Conservation (phyloP, 768 basidiomycete genomes). For the Leccinum incarnatum region DNA sequence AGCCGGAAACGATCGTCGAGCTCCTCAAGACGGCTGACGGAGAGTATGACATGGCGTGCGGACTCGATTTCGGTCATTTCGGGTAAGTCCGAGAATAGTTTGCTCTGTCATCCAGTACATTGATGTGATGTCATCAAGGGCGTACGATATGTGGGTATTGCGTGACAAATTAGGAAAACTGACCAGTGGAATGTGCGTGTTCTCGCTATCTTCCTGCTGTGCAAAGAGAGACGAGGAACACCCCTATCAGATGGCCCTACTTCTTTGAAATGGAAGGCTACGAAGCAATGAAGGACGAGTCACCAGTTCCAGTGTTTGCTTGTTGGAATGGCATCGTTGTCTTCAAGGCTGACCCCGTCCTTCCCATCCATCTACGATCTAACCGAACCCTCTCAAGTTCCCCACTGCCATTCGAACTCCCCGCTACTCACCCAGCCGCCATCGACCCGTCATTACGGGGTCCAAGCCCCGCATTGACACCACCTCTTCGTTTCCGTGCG, state of each 20-base stretch:
- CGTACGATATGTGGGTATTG: slow-evolving; percentile 25
- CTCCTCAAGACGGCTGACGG: slow-evolving; percentile 37
- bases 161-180: slow-evolving; percentile 21
- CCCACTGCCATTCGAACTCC: slow-evolving; percentile 23
- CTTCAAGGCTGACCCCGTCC: slow-evolving; percentile 39
- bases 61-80: slow-evolving; percentile 36
- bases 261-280: slow-evolving; percentile 38
- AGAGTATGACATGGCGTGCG: slow-evolving; percentile 44
- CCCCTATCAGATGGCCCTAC: slow-evolving; percentile 35
- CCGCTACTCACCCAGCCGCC: slow-evolving; percentile 14
- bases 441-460: slow-evolving; percentile 10
- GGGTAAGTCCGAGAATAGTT: slow-evolving; percentile 27
- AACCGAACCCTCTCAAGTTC: slow-evolving; percentile 36
- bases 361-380: slow-evolving; percentile 38
- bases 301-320: slow-evolving; percentile 42
- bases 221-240: neutral
- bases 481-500: slow-evolving; percentile 15
- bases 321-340: slow-evolving; percentile 48
- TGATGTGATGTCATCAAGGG: slow-evolving; percentile 6
- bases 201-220: neutral
- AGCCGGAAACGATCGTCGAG: slow-evolving; percentile 40
- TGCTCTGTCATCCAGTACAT: neutral
- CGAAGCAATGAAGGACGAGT: slow-evolving; percentile 35
- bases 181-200: slow-evolving; percentile 13
- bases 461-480: slow-evolving; percentile 20